Conservation (phyloP, 495 filamentous ascomycete genomes). For the Xylaria sp. region DNA sequence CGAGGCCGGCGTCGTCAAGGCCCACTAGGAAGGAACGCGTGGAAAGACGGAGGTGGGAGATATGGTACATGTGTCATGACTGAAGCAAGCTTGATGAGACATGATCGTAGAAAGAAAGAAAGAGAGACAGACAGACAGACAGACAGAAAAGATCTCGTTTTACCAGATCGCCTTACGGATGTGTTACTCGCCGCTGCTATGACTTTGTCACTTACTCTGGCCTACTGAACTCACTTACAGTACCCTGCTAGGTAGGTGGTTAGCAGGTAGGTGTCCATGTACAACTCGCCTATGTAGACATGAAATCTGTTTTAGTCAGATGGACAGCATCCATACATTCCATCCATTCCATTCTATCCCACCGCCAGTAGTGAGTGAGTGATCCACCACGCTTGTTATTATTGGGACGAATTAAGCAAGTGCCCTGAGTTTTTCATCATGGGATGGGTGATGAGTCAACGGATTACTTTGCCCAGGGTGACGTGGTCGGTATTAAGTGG, state of each 20-base stretch:
- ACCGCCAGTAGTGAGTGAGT: not conserved
- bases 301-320: not conserved
- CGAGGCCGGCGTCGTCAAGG: conserved; percentile 78
- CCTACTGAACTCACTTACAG: not conserved
- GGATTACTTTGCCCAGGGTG: conserved; percentile 5
- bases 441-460: conserved; percentile 19
- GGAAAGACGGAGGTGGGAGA: not conserved
- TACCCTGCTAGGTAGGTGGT: too few relatives aligned
- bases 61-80: not conserved
- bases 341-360: not conserved
- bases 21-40: conserved; percentile 44
- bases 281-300: not conserved
- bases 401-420: conserved; percentile 12
- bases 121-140: not conserved
- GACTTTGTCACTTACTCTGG: not conserved
- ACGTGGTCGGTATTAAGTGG: conserved; percentile 24
- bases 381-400: conserved; percentile 13
- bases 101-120: conserved; percentile 2
- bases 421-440: not conserved
- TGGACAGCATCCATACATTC: not conserved
- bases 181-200: not conserved
- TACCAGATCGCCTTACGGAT: not conserved
- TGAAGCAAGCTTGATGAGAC: not conserved
- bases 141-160: too few relatives aligned
- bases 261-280: too few relatives aligned